Percentiles rank a stretch among this genome's conserved stretches.
phyloP scores from a whole-genome alignment of 2,329 filamentous ascomycete genomes.

The Pestalotiopsis sp. region DNA sequence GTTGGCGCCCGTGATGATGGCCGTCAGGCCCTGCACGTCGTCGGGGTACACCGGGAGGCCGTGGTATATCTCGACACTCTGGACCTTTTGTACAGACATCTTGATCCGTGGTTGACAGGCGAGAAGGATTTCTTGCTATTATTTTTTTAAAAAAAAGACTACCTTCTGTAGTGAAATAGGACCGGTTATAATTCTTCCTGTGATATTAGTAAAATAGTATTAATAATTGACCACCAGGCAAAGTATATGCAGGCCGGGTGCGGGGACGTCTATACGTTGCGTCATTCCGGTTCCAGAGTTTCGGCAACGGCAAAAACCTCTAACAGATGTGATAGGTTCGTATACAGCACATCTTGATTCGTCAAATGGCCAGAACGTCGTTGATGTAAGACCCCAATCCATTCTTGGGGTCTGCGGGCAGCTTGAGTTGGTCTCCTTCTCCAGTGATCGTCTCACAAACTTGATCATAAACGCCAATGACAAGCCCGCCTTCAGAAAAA shows the following conservation, averaged over 20 bases:
- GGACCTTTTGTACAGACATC: conserved; percentile 4
- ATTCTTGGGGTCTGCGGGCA: no score
- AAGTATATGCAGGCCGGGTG: not conserved
- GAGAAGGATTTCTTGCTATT: no score
- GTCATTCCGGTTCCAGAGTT: not conserved
- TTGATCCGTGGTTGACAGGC: not conserved
- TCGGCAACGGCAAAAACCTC: not conserved
- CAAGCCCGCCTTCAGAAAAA: no score
- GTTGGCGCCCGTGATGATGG: conserved; percentile 56
- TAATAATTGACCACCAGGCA: not conserved
- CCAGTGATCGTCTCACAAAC: no score
- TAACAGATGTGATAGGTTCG: not conserved
- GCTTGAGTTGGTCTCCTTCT: no score
- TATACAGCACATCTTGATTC: not conserved
- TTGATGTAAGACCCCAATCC: no score
- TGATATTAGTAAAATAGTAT: not conserved
- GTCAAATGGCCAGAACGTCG: not conserved
- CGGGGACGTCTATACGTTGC: conserved; percentile 2
- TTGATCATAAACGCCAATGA: no score
- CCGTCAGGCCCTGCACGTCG: conserved; percentile 45
- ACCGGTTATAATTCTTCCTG: not conserved
- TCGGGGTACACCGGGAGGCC: conserved; percentile 49
- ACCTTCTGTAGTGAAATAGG: not conserved
- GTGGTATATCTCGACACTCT: conserved; percentile 48
- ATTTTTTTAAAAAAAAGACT: not conserved